phyloP scores from a whole-genome alignment of 2,329 filamentous ascomycete species.

The Corniculantispora saksenae region DNA sequence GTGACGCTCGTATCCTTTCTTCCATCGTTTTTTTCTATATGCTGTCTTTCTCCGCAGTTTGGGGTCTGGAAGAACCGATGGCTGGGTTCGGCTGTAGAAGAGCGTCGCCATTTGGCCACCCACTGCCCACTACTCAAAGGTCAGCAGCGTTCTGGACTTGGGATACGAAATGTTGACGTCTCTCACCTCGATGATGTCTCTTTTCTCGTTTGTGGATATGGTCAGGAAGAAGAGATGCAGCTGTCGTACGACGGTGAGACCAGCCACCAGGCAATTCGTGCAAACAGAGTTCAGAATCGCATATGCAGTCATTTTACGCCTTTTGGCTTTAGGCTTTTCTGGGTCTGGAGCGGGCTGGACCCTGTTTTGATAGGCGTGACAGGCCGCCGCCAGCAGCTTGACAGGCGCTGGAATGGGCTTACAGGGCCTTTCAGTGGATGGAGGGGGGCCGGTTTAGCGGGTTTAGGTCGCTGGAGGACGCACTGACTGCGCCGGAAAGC shows the following conservation, averaged over 20 bases:
- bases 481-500: neutral
- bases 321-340: neutral
- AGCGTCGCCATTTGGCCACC: no score
- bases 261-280: neutral
- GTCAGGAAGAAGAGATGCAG: no score
- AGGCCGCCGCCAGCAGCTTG: neutral
- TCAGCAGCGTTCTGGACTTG: neutral
- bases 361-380: neutral
- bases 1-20: neutral
- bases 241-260: neutral
- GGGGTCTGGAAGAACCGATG: neutral
- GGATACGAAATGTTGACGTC: neutral
- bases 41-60: neutral
- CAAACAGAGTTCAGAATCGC: conserved; percentile 5
- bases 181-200: neutral
- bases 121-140: no score
- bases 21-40: neutral
- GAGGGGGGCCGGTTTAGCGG: neutral
- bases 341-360: neutral
- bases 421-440: neutral
- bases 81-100: neutral
- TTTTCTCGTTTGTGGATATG: conserved; percentile 9
- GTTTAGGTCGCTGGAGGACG: neutral
- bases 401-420: neutral
- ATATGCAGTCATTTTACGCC: neutral